phyloP scores from a whole-genome alignment of 495 filamentous ascomycete genomes.

The Lineolata rhizophorae region DNA sequence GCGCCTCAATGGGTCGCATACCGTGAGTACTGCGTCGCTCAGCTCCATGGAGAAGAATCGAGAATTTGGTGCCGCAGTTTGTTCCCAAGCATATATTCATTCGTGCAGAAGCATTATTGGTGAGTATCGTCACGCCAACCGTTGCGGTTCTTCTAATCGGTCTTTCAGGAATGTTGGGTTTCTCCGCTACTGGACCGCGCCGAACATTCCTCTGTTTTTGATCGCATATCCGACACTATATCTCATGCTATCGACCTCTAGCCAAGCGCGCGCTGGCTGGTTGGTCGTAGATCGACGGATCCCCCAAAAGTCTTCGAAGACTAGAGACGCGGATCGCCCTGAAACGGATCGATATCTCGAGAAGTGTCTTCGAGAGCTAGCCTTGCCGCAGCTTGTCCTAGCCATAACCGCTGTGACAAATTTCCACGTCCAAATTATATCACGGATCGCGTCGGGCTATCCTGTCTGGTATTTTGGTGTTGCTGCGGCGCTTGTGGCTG shows the following conservation, averaged over 20 bases:
- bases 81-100: conserved; percentile 73
- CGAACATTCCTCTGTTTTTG: conserved; percentile 74
- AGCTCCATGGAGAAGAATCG: conserved; percentile 8
- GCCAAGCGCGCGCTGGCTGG: background rate
- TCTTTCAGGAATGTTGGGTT: conserved; percentile 60
- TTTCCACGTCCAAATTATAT: conserved; percentile 89
- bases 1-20: conserved; percentile 63
- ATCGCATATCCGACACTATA: conserved; percentile 58
- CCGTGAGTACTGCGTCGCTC: conserved; percentile 36
- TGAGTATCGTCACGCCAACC: conserved; percentile 20
- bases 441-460: conserved; percentile 69
- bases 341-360: background rate
- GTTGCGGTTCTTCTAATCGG: conserved; percentile 2
- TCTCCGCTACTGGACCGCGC: conserved; percentile 71
- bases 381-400: conserved; percentile 50
- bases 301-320: background rate
- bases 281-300: background rate
- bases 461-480: conserved; percentile 72
- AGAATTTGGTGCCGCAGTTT: conserved; percentile 53
- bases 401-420: conserved; percentile 46
- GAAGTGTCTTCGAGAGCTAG: conserved; percentile 29
- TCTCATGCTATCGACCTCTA: conserved; percentile 27
- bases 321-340: background rate
- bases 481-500: conserved; percentile 16
- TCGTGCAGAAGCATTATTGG: conserved; percentile 82